Base-by-base conservation (phyloP, 768 basidiomycete genomes). In the Suillus subaureus region DNA sequence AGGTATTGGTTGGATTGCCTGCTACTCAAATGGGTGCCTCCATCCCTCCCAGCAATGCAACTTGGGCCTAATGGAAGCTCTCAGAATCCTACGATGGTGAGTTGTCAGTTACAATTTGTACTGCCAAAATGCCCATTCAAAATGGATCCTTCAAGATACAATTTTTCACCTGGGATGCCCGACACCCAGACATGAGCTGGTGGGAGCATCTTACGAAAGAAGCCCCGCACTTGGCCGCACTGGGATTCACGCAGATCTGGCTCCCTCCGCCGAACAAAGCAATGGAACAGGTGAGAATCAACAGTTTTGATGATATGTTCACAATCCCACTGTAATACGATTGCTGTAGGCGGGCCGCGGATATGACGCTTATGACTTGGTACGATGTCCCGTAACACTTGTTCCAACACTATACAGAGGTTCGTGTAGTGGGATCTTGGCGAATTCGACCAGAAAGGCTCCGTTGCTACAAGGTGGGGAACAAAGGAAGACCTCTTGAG, bases 331-430 rank as follows among this genome's bases (percentile, higher is more conserved):
- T 62, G 40, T 56, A 37, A 70, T 74, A 63, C 65, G 47, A 1
- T 45, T 49, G 23, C 54, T 26, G 33, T 64, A 93, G 92, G 74
- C 78, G 66, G 91, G 91, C 23, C 83, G 89, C 69, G 93, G 93
- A 33, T 94, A 94, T 69, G 93, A 94, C 74, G 93, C 91, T 2
- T 94, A 94, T 75, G 93, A 94, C 73, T 72, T 94, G 78, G 92
- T 93, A 77, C 62, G 80, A 73, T 40, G n/a, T 23, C 8, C 12
- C 51, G 9, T 51, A 16, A 31, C 13, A 43, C 8, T 15, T 58
- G 13, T 26, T 62, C 11, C 26, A 35, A 58, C 58, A 18, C 42
- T 37, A n/a, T 11, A 23, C 31, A 28, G 15, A 42, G 23, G 6
- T 60, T 57, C 21, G 33, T 21, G 39, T 61, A 94, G 92, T 95